These are phyloP conservation scores for Phytopythium chamaehyphon DNA, from an alignment of 352 stramenopile genomes.

Conservation along the genomic window DNA sequence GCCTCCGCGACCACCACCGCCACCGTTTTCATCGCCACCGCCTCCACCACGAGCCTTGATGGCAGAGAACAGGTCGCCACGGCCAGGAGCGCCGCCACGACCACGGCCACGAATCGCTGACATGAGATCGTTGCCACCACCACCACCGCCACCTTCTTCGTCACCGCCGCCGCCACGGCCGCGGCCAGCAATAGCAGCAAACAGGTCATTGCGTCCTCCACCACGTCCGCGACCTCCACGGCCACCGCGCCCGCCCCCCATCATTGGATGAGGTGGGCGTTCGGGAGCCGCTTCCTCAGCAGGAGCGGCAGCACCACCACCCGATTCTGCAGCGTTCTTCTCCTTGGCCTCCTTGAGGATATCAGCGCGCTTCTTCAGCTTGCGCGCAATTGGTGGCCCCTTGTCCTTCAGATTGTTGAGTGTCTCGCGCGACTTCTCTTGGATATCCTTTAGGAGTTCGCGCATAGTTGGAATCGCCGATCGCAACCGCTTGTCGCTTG, in stretches of 20 bases:
- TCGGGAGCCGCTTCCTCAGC: slow-evolving; percentile 17
- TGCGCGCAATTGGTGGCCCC: slow-evolving; percentile 42
- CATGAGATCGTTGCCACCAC: slow-evolving; percentile 39
- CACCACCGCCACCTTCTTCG: slow-evolving; percentile 29
- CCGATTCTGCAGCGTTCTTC: slow-evolving; percentile 64
- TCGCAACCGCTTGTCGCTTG: slow-evolving; percentile 73
- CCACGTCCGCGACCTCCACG: slow-evolving; percentile 32
- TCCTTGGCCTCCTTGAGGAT: slow-evolving; percentile 87
- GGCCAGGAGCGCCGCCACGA: slow-evolving; percentile 36
- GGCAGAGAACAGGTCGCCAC: slow-evolving; percentile 59
- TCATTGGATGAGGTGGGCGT: slow-evolving; percentile 48
- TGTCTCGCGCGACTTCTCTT: slow-evolving; percentile 52
- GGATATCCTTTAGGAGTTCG: slow-evolving; percentile 58
- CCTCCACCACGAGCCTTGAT: slow-evolving; percentile 40
- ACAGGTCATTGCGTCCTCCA: slow-evolving; percentile 25
- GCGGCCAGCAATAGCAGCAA: slow-evolving; percentile 33
- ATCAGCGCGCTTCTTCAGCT: slow-evolving; percentile 62
- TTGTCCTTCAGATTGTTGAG: slow-evolving; percentile 65
- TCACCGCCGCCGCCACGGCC: slow-evolving; percentile 40
- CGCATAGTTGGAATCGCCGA: slow-evolving; percentile 62
- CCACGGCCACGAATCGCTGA: slow-evolving; percentile 53
- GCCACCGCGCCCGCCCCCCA: slow-evolving; percentile 25
- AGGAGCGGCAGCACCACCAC: slow-evolving; percentile 16
- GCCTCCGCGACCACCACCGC: slow-evolving; percentile 27
- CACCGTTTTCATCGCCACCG: slow-evolving; percentile 18